Percentiles rank a stretch among this genome's conserved stretches.
These are phyloP conservation scores for Nannizziopsis barbatae DNA, from an alignment of 2,329 filamentous ascomycete species.

Conservation along the genomic window DNA sequence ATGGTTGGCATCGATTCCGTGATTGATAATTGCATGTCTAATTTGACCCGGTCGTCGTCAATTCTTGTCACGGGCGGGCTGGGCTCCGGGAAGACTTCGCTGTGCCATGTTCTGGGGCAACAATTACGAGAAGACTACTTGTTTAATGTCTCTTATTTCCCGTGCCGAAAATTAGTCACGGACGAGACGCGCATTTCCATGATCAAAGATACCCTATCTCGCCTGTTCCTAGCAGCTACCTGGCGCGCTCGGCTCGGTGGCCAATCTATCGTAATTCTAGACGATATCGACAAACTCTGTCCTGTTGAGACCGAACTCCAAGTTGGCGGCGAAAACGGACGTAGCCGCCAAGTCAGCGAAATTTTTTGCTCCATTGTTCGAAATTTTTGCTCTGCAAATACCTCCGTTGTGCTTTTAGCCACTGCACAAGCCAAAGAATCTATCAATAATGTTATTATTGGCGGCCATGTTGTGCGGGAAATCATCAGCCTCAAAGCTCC, in stretches of 20 bases:
- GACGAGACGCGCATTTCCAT: constrained; percentile 82
- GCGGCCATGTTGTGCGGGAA: constrained; percentile 83
- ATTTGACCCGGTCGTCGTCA: constrained; percentile 75
- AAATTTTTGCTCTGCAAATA: constrained; percentile 70
- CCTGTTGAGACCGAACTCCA: constrained; percentile 90
- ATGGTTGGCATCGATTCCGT: constrained; percentile 78
- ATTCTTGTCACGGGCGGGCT: constrained; percentile 80
- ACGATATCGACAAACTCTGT: constrained; percentile 87
- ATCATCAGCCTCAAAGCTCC: constrained; percentile 83
- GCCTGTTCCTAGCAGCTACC: constrained; percentile 75
- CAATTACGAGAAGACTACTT: constrained; percentile 59
- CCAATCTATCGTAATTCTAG: constrained; percentile 70
- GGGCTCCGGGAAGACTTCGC: constrained; percentile 77
- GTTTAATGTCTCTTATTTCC: constrained; percentile 75
- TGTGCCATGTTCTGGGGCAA: constrained; percentile 65
- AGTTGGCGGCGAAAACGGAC: constrained; percentile 82
- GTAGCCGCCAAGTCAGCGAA: constrained; percentile 86
- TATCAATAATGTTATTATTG: constrained; percentile 78
- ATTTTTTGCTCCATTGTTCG: constrained; percentile 69
- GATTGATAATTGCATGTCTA: constrained; percentile 59
- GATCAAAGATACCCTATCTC: constrained; percentile 76
- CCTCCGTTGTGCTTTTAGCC: constrained; percentile 72
- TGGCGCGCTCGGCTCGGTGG: constrained; percentile 87
- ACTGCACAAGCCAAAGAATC: constrained; percentile 90
- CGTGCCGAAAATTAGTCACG: constrained; percentile 75